Percentiles rank a stretch among this genome's conserved stretches.
phyloP scores from a whole-genome alignment of 805 yeast species.

The Isabelozyma gotoi region DNA sequence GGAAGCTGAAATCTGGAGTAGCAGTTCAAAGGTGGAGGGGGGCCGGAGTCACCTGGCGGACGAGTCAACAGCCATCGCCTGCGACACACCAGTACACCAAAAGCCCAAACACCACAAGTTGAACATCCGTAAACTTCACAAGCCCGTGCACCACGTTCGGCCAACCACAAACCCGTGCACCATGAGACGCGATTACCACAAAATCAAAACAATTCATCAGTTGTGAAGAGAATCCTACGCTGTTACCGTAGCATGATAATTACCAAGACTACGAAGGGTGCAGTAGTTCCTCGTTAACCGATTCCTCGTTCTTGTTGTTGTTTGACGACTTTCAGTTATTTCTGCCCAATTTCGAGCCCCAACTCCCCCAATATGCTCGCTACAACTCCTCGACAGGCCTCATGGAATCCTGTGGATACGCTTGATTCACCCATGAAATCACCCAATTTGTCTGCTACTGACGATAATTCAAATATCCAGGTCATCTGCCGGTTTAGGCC shows the following conservation, averaged over 20 bases:
- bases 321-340: no score
- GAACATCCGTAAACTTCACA: neutral
- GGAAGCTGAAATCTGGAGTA: no score
- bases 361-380: no score
- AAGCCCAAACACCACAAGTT: no score
- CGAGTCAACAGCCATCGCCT: neutral
- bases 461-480: slow-evolving; percentile 42
- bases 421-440: neutral
- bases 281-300: no score
- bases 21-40: no score
- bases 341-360: no score
- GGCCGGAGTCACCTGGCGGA: no score
- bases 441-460: neutral
- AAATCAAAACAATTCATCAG: neutral
- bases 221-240: neutral
- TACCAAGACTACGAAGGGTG: no score
- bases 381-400: neutral
- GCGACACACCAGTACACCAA: neutral
- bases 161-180: neutral
- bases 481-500: slow-evolving; percentile 79
- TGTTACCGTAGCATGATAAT: no score
- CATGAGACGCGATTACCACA: neutral
- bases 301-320: no score
- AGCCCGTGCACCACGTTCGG: neutral
- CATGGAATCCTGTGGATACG: no score